Conservation (phyloP, 345 rosid genomes). For the Hypericum androsaemum region DNA sequence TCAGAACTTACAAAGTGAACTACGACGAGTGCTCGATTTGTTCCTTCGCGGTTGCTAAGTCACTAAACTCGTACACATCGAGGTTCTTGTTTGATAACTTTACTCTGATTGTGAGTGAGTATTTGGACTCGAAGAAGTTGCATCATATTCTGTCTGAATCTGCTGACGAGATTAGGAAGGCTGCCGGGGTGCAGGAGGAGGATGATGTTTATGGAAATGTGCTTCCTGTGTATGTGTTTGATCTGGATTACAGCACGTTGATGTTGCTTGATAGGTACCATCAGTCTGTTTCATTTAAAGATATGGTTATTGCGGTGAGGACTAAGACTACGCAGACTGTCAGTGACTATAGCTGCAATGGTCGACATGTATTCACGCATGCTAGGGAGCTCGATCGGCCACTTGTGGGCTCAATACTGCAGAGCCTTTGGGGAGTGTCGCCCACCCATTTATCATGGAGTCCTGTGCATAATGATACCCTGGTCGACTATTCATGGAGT, state of each 20-base stretch:
- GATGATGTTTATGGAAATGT: slow-evolving; percentile 42
- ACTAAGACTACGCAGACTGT: slow-evolving; percentile 72
- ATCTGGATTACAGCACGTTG: slow-evolving; percentile 52
- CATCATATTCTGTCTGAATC: slow-evolving; percentile 75
- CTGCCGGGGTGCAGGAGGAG: slow-evolving; percentile 64
- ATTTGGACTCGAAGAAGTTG: slow-evolving; percentile 87
- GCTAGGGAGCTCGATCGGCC: slow-evolving; percentile 81
- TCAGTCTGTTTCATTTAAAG: slow-evolving; percentile 79
- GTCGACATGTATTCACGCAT: slow-evolving; percentile 78
- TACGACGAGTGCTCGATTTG: slow-evolving; percentile 72
- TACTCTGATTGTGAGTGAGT: slow-evolving; percentile 91
- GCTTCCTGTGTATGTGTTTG: slow-evolving; percentile 91
- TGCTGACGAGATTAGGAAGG: slow-evolving; percentile 67
- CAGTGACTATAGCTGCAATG: slow-evolving; percentile 91
- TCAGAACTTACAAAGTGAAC: slow-evolving; percentile 46
- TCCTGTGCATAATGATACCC: slow-evolving; percentile 60
- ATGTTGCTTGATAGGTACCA: slow-evolving; percentile 86
- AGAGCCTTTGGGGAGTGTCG: slow-evolving; percentile 99
- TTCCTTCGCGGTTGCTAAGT: slow-evolving; percentile 69
- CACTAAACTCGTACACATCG: slow-evolving; percentile 76
- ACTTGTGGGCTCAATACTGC: slow-evolving; percentile 78
- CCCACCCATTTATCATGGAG: slow-evolving; percentile 92
- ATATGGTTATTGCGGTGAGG: slow-evolving; percentile 94
- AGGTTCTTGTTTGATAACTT: slow-evolving; percentile 95
- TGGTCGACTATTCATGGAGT: slow-evolving; percentile 96